Base-by-base conservation (phyloP, 2,329 filamentous ascomycete species). In the Colletotrichum sp. region DNA sequence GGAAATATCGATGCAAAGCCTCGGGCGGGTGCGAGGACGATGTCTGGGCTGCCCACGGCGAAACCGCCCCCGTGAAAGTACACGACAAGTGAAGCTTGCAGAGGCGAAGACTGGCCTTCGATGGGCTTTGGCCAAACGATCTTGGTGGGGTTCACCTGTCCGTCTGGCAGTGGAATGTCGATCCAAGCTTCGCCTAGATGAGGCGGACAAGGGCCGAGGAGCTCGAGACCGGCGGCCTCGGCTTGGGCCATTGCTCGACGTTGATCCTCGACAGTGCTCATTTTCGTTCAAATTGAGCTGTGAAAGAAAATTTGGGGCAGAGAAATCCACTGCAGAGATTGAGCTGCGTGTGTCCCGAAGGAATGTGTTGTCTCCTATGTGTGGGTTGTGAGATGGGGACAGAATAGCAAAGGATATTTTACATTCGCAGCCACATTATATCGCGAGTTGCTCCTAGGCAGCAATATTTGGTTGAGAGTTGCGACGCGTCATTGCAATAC, bases 271-370 rank as follows among this genome's bases (percentile, higher is more conserved):
- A 36, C 34, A 8, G 34, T 36, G 36, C 36, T 43, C 36, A 43
- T 43, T 43, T 18, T n/a, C 7, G 16, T 39, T 4, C 36, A 13
- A 34, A 34, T 13, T 34, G 32, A 34, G 32, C 32, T 6, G 32
- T 13, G 32, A 34, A 34, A 13, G 32, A 13, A 34, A 34, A 6
- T 34, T 34, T 13, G 12, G 32, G 32, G 32, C 32, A 13, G 32
- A 34, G 32, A 6, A 6, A 34, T 34, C 32, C 43, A 43, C 43
- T 48, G 43, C n/a, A 21, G 43, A 48, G 43, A 21, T 2, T 0
- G 0, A 21, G 3, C 10, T 48, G 10, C 10, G 0, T 13, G 43
- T 13, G 43, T 48, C 4, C 0, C 6, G n/a, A 1, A 48, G n/a
- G 10, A 48, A 48, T 48, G 43, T 21, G 43, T 21, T 21, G 10